These are phyloP conservation scores for Allantophomopsis lycopodina DNA, from an alignment of 2,329 filamentous ascomycete species.

Conservation along the genomic window DNA sequence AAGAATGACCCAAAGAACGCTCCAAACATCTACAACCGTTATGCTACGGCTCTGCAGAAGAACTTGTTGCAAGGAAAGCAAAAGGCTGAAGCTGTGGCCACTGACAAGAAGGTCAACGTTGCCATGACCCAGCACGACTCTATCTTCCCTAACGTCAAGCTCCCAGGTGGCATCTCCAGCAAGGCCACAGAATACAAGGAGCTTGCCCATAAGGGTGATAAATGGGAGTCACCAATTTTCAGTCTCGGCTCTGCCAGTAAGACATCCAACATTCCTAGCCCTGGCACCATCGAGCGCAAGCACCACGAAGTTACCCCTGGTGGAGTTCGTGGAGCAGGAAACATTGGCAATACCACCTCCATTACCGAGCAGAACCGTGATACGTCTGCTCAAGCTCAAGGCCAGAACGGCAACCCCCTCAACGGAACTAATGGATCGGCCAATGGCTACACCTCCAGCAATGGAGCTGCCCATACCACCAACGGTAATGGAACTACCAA, in stretches of 20 bases:
- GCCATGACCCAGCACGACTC: constrained; percentile 81
- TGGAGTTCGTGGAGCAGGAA: constrained; percentile 12
- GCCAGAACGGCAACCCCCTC: constrained; percentile 1
- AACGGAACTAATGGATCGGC: constrained; percentile 34
- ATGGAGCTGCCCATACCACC: constrained; percentile 35
- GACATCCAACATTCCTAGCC: constrained; percentile 55
- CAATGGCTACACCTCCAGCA: constrained; percentile 31
- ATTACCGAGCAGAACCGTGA: constrained; percentile 6
- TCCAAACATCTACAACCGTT: constrained; percentile 77
- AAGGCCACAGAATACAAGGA: constrained; percentile 94
- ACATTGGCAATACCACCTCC: constrained; percentile 9
- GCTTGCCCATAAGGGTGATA: constrained; percentile 73
- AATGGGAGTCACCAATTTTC: constrained; percentile 93
- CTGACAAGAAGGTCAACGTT: constrained; percentile 65
- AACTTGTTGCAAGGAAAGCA: constrained; percentile 63
- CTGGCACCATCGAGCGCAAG: constrained; percentile 41
- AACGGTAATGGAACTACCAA: constrained; percentile 24
- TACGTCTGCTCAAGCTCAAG: constrained; percentile 3
- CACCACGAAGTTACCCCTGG: constrained; percentile 11
- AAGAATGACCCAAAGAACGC: constrained; percentile 57
- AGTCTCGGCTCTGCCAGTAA: constrained; percentile 66
- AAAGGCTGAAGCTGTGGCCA: constrained; percentile 48
- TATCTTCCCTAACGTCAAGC: constrained; percentile 76
- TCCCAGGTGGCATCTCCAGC: constrained; percentile 79
- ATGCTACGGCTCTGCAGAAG: constrained; percentile 62